These are phyloP conservation scores for Volutella citrinella DNA, from an alignment of 2,329 filamentous ascomycete species.

Conservation along the genomic window DNA sequence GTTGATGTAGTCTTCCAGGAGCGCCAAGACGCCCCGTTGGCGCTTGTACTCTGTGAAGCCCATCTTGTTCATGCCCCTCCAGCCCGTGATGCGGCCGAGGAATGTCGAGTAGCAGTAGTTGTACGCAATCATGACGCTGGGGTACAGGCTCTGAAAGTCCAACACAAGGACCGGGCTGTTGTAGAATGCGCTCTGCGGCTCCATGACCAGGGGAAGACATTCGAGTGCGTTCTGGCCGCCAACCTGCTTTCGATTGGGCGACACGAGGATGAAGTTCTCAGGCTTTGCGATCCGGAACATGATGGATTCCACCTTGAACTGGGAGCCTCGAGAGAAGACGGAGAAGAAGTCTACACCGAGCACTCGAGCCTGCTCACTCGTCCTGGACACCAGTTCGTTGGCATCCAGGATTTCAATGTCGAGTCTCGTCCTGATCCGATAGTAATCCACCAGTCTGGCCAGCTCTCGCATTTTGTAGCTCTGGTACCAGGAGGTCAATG, in stretches of 20 bases:
- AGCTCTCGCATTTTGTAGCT: slow-evolving; percentile 67
- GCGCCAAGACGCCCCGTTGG: slow-evolving; percentile 68
- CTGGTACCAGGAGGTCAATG: slow-evolving; percentile 79
- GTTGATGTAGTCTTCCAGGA: slow-evolving; percentile 83
- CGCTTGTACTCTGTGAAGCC: slow-evolving; percentile 86
- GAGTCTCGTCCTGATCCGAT: slow-evolving; percentile 69
- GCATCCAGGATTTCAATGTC: slow-evolving; percentile 88
- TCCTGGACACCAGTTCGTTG: slow-evolving; percentile 84
- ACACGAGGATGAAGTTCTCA: slow-evolving; percentile 88
- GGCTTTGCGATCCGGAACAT: slow-evolving; percentile 99
- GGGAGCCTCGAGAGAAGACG: slow-evolving; percentile 89
- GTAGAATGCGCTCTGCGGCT: slow-evolving; percentile 93
- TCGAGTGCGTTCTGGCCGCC: slow-evolving; percentile 92
- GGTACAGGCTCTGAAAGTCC: slow-evolving; percentile 95
- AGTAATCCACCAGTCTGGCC: slow-evolving; percentile 74
- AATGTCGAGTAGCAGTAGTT: slow-evolving; percentile 99
- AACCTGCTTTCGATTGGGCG: slow-evolving; percentile 87
- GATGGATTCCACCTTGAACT: slow-evolving; percentile 97
- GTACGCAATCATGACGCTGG: slow-evolving; percentile 98
- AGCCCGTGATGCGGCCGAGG: slow-evolving; percentile 77
- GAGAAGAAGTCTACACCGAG: slow-evolving; percentile 96
- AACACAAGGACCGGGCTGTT: slow-evolving; percentile 84
- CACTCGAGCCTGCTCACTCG: slow-evolving; percentile 89
- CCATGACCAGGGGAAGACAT: slow-evolving; percentile 94
- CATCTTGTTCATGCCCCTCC: slow-evolving; percentile 93